These are phyloP conservation scores for Paratinospora sagittata DNA, from an alignment of 164 flowering plant species.

Conservation along the genomic window DNA sequence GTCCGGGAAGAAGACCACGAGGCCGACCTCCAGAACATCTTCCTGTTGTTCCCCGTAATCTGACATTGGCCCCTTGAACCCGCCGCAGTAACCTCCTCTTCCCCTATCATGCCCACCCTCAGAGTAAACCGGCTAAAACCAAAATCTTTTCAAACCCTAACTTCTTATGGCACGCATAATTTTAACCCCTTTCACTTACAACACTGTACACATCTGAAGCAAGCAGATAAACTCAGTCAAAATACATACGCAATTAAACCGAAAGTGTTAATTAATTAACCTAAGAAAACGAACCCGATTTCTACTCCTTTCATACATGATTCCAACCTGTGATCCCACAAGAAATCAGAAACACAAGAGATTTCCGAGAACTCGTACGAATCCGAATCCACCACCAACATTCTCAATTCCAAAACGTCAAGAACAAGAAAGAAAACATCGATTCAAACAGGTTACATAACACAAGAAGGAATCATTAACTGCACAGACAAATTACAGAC, in stretches of 20 bases:
- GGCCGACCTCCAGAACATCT: conserved; percentile 65
- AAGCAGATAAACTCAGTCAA: background rate
- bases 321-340: background rate
- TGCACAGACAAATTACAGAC: background rate
- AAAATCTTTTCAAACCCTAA: conserved; percentile 4
- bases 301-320: background rate
- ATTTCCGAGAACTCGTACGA: background rate
- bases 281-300: too few relatives aligned
- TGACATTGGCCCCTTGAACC: conserved; percentile 34
- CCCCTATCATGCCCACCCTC: conserved; percentile 52
- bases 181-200: background rate
- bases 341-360: background rate
- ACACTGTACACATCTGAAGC: background rate
- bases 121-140: background rate
- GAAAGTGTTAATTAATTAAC: too few relatives aligned
- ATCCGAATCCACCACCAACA: too few relatives aligned
- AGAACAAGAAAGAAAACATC: background rate
- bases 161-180: background rate
- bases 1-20: conserved; percentile 77
- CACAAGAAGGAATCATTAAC: background rate
- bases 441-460: background rate
- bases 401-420: background rate
- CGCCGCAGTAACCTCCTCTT: conserved; percentile 52
- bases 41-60: conserved; percentile 34
- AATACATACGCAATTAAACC: background rate